Evolutionary conservation across 2,329 filamentous ascomycete genomes (phyloP).

Genomic region (Coniochaeta hoffmannii): DNA sequence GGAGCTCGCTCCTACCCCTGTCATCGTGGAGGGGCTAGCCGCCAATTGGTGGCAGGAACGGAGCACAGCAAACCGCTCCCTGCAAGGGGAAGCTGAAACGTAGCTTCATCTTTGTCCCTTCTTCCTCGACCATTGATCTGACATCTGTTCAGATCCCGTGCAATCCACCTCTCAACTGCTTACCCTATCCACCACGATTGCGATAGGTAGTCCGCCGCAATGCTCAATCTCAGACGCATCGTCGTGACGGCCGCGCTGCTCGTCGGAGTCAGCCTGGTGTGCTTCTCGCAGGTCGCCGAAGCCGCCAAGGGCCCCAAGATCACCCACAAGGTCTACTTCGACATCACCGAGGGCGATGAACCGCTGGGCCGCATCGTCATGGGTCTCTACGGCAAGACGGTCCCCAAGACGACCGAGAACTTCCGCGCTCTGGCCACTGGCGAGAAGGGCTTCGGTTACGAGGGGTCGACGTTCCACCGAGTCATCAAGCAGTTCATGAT

Average conservation of each 20-base stretch:
- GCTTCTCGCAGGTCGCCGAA: constrained; percentile 67
- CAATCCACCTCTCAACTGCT: background rate
- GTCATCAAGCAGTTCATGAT: constrained; percentile 92
- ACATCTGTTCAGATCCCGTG: constrained; percentile 1
- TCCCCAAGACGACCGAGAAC: constrained; percentile 68
- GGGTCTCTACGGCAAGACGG: constrained; percentile 81
- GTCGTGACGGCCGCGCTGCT: constrained; percentile 68
- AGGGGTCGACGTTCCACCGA: constrained; percentile 79
- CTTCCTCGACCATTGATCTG: constrained; percentile 8
- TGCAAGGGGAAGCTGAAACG: constrained; percentile 15
- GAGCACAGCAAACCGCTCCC: background rate
- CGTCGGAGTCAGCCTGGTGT: constrained; percentile 64
- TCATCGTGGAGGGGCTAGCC: background rate
- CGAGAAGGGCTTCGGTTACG: constrained; percentile 79
- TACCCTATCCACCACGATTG: constrained; percentile 3
- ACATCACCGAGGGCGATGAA: constrained; percentile 71
- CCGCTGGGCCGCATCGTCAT: constrained; percentile 68
- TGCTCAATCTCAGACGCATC: constrained; percentile 69
- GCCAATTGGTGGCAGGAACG: background rate
- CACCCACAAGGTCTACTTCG: constrained; percentile 91
- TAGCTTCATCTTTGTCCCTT: constrained; percentile 17
- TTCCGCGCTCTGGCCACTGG: constrained; percentile 76
- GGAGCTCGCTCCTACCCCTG: background rate
- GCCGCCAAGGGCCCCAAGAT: constrained; percentile 87
- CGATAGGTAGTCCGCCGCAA: constrained; percentile 23